Conservation (phyloP, 768 basidiomycete genomes). For the Phaffia tasmanica region DNA sequence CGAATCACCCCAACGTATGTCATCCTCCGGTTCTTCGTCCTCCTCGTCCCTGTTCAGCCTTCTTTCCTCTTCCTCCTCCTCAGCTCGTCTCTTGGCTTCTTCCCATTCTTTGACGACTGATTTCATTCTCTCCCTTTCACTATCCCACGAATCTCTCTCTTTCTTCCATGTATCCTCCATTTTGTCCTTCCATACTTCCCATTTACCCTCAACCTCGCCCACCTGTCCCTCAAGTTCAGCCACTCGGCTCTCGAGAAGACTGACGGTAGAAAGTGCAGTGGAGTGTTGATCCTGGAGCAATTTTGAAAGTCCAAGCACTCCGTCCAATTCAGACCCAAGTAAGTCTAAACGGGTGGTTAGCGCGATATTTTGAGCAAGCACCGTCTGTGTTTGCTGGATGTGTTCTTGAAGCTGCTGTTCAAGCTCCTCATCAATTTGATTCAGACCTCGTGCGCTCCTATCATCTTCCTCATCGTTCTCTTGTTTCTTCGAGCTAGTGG, state of each 20-base stretch:
- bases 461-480: not conserved
- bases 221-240: conserved; percentile 34
- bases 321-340: conserved; percentile 61
- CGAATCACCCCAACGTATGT: not conserved
- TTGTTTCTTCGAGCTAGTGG: not conserved
- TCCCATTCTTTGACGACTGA: conserved; percentile 77
- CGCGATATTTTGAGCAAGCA: conserved; percentile 42
- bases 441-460: not conserved
- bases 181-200: conserved; percentile 59
- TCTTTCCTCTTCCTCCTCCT: conserved; percentile 38
- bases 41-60: conserved; percentile 33
- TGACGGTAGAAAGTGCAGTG: conserved; percentile 50
- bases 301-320: conserved; percentile 60
- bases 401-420: conserved; percentile 10
- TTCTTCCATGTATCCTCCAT: conserved; percentile 69
- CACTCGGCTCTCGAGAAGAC: conserved; percentile 33
- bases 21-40: conserved; percentile 12
- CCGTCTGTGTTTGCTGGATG: conserved; percentile 26
- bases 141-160: conserved; percentile 70
- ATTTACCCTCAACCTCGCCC: conserved; percentile 37
- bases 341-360: conserved; percentile 53
- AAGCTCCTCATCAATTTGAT: conserved; percentile 4
- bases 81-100: conserved; percentile 37
- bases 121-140: conserved; percentile 63
- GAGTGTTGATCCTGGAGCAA: conserved; percentile 66